A percentile compares a stretch with the other conserved stretches of the same genome.
phyloP scores from a whole-genome alignment of 2,329 filamentous ascomycete genomes.

The Phialemonium atrogriseum region DNA sequence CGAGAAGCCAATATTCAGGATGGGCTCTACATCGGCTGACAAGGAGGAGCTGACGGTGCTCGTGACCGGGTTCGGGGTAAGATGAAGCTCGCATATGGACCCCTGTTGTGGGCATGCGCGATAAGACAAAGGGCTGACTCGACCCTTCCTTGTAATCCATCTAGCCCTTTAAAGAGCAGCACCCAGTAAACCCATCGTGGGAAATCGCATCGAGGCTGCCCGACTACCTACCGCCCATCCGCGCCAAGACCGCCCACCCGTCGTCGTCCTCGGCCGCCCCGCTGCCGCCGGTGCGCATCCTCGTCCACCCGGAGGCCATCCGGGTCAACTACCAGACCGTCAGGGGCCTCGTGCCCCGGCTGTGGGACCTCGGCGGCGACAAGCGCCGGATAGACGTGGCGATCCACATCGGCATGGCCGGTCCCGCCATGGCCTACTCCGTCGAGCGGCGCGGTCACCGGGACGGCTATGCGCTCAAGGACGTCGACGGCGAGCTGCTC shows the following conservation, averaged over 20 bases:
- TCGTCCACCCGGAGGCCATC: constrained; percentile 58
- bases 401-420: constrained; percentile 75
- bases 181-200: constrained; percentile 71
- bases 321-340: constrained; percentile 64
- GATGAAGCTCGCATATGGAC: too few relatives aligned
- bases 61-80: constrained; percentile 54
- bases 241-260: constrained; percentile 31
- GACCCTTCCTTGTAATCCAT: constrained; percentile 5
- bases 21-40: constrained; percentile 18
- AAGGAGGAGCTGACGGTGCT: constrained; percentile 47
- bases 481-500: constrained; percentile 57
- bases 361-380: constrained; percentile 41
- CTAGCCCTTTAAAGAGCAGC: constrained; percentile 67
- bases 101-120: too few relatives aligned
- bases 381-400: constrained; percentile 49
- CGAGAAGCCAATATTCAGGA: too few relatives aligned
- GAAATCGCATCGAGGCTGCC: constrained; percentile 68
- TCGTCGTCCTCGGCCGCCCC: constrained; percentile 20
- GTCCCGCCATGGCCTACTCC: constrained; percentile 54
- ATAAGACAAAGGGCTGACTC: too few relatives aligned
- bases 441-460: constrained; percentile 64
- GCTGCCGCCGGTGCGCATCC: constrained; percentile 47
- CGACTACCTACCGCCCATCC: constrained; percentile 46
- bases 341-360: constrained; percentile 50
- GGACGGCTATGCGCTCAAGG: constrained; percentile 61